A percentile compares a stretch with the other conserved stretches of the same genome.
These are phyloP conservation scores for Mitragyna speciosa DNA, from an alignment of 257 asterid genomes.

Conservation along the genomic window DNA sequence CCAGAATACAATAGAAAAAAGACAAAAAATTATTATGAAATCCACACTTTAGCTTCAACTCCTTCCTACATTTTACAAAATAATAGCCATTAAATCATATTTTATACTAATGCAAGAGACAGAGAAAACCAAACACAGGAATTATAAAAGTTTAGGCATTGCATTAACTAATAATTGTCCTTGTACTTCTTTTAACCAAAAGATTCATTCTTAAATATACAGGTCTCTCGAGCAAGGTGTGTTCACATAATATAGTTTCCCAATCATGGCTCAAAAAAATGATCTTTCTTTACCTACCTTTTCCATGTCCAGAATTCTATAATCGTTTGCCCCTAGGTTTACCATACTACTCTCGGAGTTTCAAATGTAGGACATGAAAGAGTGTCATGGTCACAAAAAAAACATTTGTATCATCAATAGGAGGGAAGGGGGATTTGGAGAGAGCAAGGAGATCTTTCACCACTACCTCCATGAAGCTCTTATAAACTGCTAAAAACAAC, in stretches of 20 bases:
- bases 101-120: not conserved
- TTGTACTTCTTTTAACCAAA: not conserved
- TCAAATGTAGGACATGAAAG: not conserved
- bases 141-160: not conserved
- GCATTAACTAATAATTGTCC: not conserved
- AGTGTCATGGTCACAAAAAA: not conserved
- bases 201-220: not conserved
- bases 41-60: not conserved
- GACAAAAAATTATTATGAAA: not conserved
- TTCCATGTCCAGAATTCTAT: not conserved
- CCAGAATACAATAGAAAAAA: not conserved
- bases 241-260: not conserved
- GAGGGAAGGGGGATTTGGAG: not conserved
- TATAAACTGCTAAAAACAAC: constrained; percentile 70
- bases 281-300: not conserved
- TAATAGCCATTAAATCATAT: not conserved
- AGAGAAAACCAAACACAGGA: not conserved
- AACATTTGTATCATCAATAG: not conserved
- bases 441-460: not conserved
- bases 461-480: constrained; percentile 91
- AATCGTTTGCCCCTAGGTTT: not conserved
- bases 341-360: no score
- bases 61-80: not conserved
- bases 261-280: not conserved
- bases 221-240: not conserved